A percentile compares a stretch with the other conserved stretches of the same genome.
These are phyloP conservation scores for Pythium oligandrum DNA, from an alignment of 352 stramenopile genomes.

Conservation along the genomic window DNA sequence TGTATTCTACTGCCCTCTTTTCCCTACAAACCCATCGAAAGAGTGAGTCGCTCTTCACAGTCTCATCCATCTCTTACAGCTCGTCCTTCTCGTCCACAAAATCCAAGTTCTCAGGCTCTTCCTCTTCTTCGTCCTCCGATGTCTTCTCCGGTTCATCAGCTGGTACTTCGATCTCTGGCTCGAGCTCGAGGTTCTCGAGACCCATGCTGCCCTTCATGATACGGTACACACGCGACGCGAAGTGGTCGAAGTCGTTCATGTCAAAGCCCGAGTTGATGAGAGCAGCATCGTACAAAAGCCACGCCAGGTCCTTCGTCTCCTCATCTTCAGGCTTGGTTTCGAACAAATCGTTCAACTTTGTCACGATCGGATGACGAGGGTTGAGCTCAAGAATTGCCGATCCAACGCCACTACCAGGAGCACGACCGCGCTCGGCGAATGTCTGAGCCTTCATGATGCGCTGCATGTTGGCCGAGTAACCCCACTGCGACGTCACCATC, in stretches of 20 bases:
- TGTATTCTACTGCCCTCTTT: too few relatives aligned
- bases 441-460: slow-evolving; percentile 98
- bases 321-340: slow-evolving; percentile 59
- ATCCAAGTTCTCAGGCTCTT: slow-evolving; percentile 6
- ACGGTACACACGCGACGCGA: slow-evolving; percentile 91
- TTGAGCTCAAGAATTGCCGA: slow-evolving; percentile 98
- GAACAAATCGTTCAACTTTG: slow-evolving; percentile 91
- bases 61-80: slow-evolving; percentile 27
- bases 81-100: slow-evolving; percentile 63
- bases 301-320: slow-evolving; percentile 92
- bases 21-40: too few relatives aligned
- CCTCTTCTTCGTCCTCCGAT: slow-evolving; percentile 24
- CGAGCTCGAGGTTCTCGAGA: slow-evolving; percentile 88
- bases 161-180: slow-evolving; percentile 94
- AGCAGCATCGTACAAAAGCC: slow-evolving; percentile 97
- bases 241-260: slow-evolving; percentile 92
- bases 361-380: slow-evolving; percentile 97
- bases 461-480: slow-evolving; percentile 99
- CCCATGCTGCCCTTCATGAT: slow-evolving; percentile 93
- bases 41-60: too few relatives aligned
- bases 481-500: slow-evolving; percentile 96
- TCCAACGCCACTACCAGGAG: slow-evolving; percentile 15
- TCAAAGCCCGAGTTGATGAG: slow-evolving; percentile 97
- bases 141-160: slow-evolving; percentile 39
- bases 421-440: slow-evolving; percentile 82